Conservation (phyloP, 2,329 filamentous ascomycete genomes). For the Cercospora janseana region DNA sequence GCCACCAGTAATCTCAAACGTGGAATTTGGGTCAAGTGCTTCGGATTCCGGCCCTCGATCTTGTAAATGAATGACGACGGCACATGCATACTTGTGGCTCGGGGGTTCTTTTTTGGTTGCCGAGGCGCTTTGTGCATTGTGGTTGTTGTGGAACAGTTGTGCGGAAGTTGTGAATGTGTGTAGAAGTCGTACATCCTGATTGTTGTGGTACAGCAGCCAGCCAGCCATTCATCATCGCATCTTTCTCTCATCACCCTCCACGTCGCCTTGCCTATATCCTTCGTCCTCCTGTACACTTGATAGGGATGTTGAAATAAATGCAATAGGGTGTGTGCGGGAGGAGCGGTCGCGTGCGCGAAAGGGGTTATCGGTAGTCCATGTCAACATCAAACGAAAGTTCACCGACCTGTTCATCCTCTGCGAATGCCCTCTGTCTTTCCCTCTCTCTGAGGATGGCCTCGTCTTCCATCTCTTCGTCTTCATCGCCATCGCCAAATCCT, state of each 20-base stretch:
- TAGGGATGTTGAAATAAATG: conserved; percentile 9
- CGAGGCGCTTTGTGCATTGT: not conserved
- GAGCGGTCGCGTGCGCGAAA: conserved; percentile 6
- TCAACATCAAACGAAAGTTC: conserved; percentile 61
- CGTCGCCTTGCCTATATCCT: conserved; percentile 16
- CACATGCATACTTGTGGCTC: conserved; percentile 6
- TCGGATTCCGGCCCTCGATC: conserved; percentile 9
- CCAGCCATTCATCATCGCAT: conserved; percentile 4
- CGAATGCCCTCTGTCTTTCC: conserved; percentile 36
- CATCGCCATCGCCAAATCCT: conserved; percentile 93
- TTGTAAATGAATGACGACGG: conserved; percentile 7
- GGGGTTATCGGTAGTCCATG: conserved; percentile 57
- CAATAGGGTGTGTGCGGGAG: conserved; percentile 15
- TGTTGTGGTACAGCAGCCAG: conserved; percentile 15
- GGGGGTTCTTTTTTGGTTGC: conserved; percentile 2
- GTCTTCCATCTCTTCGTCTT: conserved; percentile 88
- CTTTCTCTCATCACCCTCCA: conserved; percentile 16
- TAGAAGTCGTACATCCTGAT: conserved; percentile 13
- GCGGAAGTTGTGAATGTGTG: conserved; percentile 6
- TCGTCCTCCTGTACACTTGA: conserved; percentile 15
- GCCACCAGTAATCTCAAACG: conserved; percentile 9
- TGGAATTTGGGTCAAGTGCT: not conserved
- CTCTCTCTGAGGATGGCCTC: conserved; percentile 24
- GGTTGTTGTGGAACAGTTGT: conserved; percentile 7
- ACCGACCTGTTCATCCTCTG: conserved; percentile 65